Conservation (phyloP, 306 rosid genomes). For the Prosopis cineraria region DNA sequence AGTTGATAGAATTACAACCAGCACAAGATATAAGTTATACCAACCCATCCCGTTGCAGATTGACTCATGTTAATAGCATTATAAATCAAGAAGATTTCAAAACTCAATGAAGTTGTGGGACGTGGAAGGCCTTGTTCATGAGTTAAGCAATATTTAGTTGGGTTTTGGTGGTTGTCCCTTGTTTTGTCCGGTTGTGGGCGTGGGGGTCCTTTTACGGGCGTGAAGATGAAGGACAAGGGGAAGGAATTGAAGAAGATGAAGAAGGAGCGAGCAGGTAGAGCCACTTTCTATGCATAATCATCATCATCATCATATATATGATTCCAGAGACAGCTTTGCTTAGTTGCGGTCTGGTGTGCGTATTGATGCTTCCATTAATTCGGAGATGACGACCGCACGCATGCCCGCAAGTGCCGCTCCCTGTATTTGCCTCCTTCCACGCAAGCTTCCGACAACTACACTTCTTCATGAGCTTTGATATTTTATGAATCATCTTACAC, state of each 20-base stretch:
- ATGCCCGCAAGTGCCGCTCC: not conserved
- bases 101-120: not conserved
- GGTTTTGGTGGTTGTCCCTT: not conserved
- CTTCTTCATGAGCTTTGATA: no score
- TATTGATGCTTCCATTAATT: conserved; percentile 1
- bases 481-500: no score
- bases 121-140: not conserved
- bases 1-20: no score
- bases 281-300: not conserved
- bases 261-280: no score
- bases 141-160: not conserved
- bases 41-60: no score
- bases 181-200: not conserved
- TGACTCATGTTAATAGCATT: no score
- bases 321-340: not conserved
- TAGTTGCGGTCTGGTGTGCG: not conserved
- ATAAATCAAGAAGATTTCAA: no score
- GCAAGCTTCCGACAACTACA: no score
- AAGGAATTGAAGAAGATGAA: no score
- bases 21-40: no score
- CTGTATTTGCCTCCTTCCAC: not conserved
- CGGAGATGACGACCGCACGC: not conserved
- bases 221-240: not conserved
- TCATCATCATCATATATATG: not conserved
- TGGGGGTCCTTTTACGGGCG: not conserved